Percentiles rank a stretch among this genome's conserved stretches.
Evolutionary conservation across 164 flowering plant species (phyloP).

Genomic region (Cinnamomum chago): DNA sequence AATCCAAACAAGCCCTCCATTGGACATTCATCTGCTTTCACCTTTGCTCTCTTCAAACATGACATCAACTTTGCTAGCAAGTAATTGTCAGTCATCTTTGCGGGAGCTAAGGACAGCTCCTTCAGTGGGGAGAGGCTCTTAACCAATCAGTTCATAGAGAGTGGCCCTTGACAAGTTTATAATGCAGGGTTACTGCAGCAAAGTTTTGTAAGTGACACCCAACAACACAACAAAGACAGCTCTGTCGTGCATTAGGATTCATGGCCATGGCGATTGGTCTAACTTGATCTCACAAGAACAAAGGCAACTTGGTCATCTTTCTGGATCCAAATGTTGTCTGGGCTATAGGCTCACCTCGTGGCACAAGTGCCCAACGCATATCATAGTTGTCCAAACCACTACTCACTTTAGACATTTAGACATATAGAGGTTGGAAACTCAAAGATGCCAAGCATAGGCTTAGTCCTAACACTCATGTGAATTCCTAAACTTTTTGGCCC

Average conservation of each 20-base stretch:
- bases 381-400: constrained; percentile 6
- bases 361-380: constrained; percentile 12
- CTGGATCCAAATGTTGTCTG: constrained; percentile 21
- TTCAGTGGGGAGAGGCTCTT: constrained; percentile 18
- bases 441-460: too few relatives aligned
- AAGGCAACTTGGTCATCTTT: too few relatives aligned
- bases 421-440: too few relatives aligned
- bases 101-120: constrained; percentile 14
- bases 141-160: constrained; percentile 24
- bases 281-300: constrained; percentile 16
- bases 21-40: too few relatives aligned
- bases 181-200: constrained; percentile 26
- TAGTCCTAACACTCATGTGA: too few relatives aligned
- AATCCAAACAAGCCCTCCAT: background rate
- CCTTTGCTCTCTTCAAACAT: too few relatives aligned
- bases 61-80: too few relatives aligned
- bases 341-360: constrained; percentile 12
- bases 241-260: constrained; percentile 6
- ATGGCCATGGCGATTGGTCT: constrained; percentile 7
- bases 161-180: constrained; percentile 21
- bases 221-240: constrained; percentile 9
- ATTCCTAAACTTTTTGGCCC: too few relatives aligned
- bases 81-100: constrained; percentile 3
- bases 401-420: too few relatives aligned
- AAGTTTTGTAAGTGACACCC: constrained; percentile 12